Conservation (phyloP, 73 alveolate genomes). For the Paramecium primaurelia region DNA sequence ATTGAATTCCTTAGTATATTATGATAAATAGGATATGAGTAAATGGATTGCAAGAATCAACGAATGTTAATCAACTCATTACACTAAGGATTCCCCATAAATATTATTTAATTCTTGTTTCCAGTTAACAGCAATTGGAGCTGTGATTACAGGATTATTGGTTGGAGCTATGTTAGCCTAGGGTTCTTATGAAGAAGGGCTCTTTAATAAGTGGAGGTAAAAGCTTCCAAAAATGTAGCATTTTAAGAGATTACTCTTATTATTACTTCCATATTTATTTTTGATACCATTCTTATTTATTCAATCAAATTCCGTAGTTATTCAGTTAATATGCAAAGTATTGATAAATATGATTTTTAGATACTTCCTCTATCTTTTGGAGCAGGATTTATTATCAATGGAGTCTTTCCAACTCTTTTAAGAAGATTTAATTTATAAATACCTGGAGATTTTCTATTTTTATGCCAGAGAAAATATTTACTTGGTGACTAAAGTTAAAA, state of each 20-base stretch:
- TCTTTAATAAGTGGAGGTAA: background rate
- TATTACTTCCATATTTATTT: background rate
- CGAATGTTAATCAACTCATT: background rate
- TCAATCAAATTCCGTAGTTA: background rate
- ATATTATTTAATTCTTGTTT: background rate
- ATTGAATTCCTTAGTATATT: background rate
- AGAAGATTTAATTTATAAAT: background rate
- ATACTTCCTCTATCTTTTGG: background rate
- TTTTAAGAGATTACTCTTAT: background rate
- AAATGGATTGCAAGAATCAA: conserved; percentile 10
- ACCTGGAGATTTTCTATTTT: background rate
- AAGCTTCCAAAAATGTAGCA: background rate
- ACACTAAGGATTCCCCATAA: background rate
- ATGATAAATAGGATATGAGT: background rate
- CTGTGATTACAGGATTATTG: background rate
- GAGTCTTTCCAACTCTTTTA: background rate
- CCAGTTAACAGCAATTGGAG: background rate
- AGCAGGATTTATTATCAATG: background rate
- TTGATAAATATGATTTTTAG: background rate
- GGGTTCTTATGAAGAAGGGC: conserved; percentile 25
- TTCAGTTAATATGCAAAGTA: background rate
- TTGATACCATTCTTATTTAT: conserved; percentile 12
- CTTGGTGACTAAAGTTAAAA: background rate
- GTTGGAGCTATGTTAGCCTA: background rate
- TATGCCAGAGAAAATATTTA: background rate